These are phyloP conservation scores for Echeveria elegans DNA, from an alignment of 164 flowering plant species.

Conservation along the genomic window DNA sequence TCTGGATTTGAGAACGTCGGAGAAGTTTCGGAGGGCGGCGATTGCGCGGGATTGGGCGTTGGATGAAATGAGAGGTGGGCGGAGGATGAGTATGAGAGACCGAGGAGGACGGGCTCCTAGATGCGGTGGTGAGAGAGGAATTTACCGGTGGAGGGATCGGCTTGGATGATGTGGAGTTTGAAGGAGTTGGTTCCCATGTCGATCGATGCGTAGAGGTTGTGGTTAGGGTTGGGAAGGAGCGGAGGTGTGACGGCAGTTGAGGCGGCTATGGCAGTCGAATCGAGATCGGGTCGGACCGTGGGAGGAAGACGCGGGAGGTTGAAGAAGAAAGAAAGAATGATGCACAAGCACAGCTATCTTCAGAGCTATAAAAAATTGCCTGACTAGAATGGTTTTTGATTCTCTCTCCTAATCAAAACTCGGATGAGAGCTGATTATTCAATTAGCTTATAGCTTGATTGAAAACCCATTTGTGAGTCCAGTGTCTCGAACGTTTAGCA, in stretches of 20 bases:
- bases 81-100: slow-evolving; percentile 3
- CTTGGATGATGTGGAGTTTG: slow-evolving; percentile 46
- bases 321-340: too few relatives aligned
- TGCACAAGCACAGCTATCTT: too few relatives aligned
- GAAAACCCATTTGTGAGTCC: too few relatives aligned
- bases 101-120: slow-evolving; percentile 21
- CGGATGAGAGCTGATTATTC: too few relatives aligned
- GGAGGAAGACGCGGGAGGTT: too few relatives aligned
- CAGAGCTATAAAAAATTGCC: too few relatives aligned
- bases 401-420: too few relatives aligned
- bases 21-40: neutral
- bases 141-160: slow-evolving; percentile 35
- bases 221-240: slow-evolving; percentile 15
- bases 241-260: neutral
- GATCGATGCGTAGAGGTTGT: slow-evolving; percentile 45
- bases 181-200: slow-evolving; percentile 86
- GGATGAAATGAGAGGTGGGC: slow-evolving; percentile 9
- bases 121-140: slow-evolving; percentile 38
- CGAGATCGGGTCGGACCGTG: neutral
- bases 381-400: too few relatives aligned
- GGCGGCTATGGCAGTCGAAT: neutral
- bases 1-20: neutral
- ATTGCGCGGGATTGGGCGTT: slow-evolving; percentile 1
- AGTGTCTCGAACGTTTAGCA: too few relatives aligned
- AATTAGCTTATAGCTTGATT: too few relatives aligned